A percentile compares a stretch with the other conserved stretches of the same genome.
These are phyloP conservation scores for Sphenostylis stenocarpa DNA, from an alignment of 306 rosid genomes.

Conservation along the genomic window DNA sequence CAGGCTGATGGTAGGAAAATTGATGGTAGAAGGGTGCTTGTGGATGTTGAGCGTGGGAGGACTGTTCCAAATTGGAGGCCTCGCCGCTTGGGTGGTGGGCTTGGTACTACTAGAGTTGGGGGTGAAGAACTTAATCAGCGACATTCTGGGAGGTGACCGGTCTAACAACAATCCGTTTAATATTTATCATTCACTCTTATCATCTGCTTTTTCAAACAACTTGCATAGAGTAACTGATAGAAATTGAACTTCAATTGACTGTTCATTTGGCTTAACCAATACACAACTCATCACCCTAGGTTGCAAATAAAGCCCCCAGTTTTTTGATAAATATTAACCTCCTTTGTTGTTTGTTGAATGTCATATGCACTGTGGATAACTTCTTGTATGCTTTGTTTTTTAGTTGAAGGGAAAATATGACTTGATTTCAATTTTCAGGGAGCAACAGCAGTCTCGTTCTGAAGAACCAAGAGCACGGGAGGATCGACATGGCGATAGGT, in stretches of 20 bases:
- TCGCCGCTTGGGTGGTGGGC: conserved; percentile 97
- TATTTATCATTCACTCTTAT: not conserved
- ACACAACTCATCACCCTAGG: not conserved
- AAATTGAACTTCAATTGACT: not conserved
- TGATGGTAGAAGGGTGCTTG: conserved; percentile 96
- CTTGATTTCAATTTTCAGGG: conserved; percentile 59
- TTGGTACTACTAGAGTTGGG: conserved; percentile 96
- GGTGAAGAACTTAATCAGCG: conserved; percentile 91
- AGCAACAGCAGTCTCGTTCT: conserved; percentile 78
- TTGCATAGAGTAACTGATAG: not conserved
- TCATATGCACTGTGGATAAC: not conserved
- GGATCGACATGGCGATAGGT: conserved; percentile 80
- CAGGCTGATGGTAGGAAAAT: conserved; percentile 99
- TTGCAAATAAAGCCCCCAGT: not conserved
- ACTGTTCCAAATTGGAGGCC: conserved; percentile 99
- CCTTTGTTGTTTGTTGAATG: not conserved
- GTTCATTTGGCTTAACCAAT: not conserved
- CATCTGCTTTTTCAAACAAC: not conserved
- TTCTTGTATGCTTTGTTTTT: not conserved
- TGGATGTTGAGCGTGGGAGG: conserved; percentile 99
- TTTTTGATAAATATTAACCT: not conserved
- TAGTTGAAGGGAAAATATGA: conserved; percentile 17
- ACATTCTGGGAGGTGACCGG: conserved; percentile 75
- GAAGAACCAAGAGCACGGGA: conserved; percentile 95
- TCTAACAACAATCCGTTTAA: conserved; percentile 2